Evolutionary conservation across 2,329 filamentous ascomycete genomes (phyloP).

Genomic region (Grosmannia huntii): DNA sequence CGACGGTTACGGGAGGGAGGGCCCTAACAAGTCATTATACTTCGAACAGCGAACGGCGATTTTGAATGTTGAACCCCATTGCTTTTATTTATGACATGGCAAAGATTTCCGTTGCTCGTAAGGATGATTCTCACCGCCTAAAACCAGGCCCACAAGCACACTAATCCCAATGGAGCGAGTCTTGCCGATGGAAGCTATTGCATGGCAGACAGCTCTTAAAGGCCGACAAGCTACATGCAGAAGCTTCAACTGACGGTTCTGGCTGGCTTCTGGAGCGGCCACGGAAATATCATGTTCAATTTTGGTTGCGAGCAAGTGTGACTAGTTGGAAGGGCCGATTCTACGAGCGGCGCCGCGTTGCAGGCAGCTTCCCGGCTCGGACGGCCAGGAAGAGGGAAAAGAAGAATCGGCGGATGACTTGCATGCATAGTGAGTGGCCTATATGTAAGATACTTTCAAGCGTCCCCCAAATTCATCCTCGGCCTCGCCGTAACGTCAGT

Average conservation of each 20-base stretch:
- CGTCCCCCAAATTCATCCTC: background rate
- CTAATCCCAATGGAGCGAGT: background rate
- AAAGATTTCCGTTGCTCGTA: background rate
- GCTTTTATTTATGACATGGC: background rate
- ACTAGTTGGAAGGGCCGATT: no score
- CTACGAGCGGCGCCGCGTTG: no score
- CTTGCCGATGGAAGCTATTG: background rate
- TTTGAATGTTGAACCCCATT: background rate
- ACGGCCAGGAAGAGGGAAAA: background rate
- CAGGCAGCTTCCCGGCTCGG: background rate
- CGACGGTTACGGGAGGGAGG: background rate
- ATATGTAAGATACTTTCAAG: background rate
- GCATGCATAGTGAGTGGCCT: no score
- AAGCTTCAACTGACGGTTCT: no score
- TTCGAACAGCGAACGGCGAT: background rate
- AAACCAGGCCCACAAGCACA: background rate
- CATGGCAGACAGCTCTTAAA: background rate
- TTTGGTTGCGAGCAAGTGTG: no score
- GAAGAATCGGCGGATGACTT: no score
- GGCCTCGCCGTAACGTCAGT: background rate
- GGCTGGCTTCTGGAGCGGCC: no score
- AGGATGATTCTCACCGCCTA: background rate
- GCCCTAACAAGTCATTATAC: no score
- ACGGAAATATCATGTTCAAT: background rate
- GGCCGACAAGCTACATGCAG: background rate